A percentile compares a stretch with the other conserved stretches of the same genome.
phyloP scores from a whole-genome alignment of 768 basidiomycete species.

The Fomitopsis pulvina region DNA sequence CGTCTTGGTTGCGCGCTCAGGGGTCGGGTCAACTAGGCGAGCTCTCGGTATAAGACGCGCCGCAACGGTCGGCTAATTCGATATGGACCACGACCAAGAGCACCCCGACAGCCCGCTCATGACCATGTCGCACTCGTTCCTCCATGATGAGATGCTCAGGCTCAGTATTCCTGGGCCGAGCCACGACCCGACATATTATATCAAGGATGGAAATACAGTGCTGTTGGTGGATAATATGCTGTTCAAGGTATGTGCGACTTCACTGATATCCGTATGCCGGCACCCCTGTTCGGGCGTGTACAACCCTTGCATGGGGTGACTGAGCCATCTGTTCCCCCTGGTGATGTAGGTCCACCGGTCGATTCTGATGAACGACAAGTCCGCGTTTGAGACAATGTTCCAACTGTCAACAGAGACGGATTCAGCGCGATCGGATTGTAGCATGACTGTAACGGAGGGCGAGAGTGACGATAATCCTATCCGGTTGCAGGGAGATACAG shows the following conservation, averaged over 20 bases:
- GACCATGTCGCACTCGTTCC: conserved; percentile 25
- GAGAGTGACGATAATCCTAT: conserved; percentile 45
- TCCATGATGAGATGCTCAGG: conserved; percentile 24
- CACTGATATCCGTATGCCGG: neutral
- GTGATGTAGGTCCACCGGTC: conserved; percentile 31
- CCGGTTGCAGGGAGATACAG: conserved; percentile 38
- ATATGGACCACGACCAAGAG: conserved; percentile 21
- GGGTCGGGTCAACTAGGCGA: too few species aligned
- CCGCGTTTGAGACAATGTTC: conserved; percentile 29
- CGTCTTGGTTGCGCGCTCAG: too few species aligned
- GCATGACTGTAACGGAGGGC: conserved; percentile 34
- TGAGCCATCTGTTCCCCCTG: neutral
- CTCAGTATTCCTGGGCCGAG: conserved; percentile 24
- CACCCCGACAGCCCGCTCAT: conserved; percentile 25
- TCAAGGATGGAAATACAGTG: conserved; percentile 66
- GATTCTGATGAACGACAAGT: conserved; percentile 37
- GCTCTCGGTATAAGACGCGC: neutral
- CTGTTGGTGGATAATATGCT: conserved; percentile 55
- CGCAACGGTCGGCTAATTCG: neutral
- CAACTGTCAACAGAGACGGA: conserved; percentile 24
- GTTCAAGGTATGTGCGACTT: conserved; percentile 50
- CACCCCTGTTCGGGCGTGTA: neutral
- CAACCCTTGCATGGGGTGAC: neutral
- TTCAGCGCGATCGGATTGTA: conserved; percentile 20
- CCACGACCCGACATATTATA: conserved; percentile 42